A percentile compares a stretch with the other conserved stretches of the same genome.
These are phyloP conservation scores for Nicotiana rustica DNA, from an alignment of 305 asterid genomes.

Conservation along the genomic window DNA sequence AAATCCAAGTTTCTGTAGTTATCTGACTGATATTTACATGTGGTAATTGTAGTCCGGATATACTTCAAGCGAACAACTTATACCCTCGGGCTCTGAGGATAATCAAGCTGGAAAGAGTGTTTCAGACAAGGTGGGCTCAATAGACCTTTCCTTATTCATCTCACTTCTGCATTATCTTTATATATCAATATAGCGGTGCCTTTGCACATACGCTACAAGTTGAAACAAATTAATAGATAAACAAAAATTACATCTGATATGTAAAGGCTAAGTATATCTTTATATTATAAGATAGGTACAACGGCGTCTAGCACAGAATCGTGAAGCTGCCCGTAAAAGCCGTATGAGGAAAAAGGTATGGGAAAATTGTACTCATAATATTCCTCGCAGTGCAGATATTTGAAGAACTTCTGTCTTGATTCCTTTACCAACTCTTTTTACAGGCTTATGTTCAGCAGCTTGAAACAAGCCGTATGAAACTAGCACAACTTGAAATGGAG, in stretches of 20 bases:
- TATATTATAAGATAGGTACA: constrained; percentile 58
- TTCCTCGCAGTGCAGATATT: neutral
- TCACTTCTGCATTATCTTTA: neutral
- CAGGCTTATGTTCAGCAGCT: constrained; percentile 94
- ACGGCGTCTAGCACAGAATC: constrained; percentile 90
- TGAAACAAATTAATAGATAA: neutral
- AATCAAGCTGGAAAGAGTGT: constrained; percentile 34
- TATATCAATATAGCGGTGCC: neutral
- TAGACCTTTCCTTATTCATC: neutral
- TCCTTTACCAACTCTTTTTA: neutral
- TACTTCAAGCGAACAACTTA: constrained; percentile 23
- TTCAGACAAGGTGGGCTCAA: constrained; percentile 33
- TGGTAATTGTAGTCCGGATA: constrained; percentile 36
- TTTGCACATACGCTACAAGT: neutral
- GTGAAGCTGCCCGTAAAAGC: constrained; percentile 94
- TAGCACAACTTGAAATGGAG: constrained; percentile 86
- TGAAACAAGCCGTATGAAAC: constrained; percentile 83
- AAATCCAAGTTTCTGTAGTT: neutral
- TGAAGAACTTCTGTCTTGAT: neutral
- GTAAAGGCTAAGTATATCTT: neutral
- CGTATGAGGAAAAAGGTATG: constrained; percentile 85
- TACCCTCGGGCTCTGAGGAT: constrained; percentile 35
- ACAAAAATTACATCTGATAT: neutral
- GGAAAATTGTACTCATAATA: neutral
- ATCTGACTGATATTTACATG: neutral